A percentile compares a stretch with the other conserved stretches of the same genome.
Evolutionary conservation across 2,329 filamentous ascomycete genomes (phyloP).

Genomic region (Cordyceps javanica): DNA sequence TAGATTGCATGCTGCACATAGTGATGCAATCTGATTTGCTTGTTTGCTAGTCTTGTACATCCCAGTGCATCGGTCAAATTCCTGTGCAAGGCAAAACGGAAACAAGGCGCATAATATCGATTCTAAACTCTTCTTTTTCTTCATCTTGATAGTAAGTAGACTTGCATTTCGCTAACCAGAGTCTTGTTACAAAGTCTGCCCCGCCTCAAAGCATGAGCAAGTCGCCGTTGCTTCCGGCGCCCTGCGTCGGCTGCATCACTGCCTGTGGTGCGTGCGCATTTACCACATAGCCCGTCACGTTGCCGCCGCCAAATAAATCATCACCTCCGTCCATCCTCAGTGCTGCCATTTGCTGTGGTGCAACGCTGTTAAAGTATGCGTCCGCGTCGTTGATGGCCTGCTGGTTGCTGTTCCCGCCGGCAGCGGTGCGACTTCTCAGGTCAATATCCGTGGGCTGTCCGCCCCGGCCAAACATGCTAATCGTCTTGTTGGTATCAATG

Average conservation of each 20-base stretch:
- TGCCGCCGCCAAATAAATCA: slow-evolving; percentile 53
- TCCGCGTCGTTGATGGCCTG: slow-evolving; percentile 80
- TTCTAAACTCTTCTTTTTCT: background rate
- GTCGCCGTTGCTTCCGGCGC: slow-evolving; percentile 62
- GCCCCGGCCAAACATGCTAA: slow-evolving; percentile 51
- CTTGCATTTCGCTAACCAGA: background rate
- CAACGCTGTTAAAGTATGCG: slow-evolving; percentile 79
- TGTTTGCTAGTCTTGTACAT: background rate
- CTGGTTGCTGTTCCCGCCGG: slow-evolving; percentile 39
- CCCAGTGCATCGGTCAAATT: background rate
- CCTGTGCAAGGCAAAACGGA: background rate
- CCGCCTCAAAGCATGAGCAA: slow-evolving; percentile 56
- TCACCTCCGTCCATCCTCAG: slow-evolving; percentile 62
- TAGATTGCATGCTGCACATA: background rate
- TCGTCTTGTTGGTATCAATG: slow-evolving; percentile 51
- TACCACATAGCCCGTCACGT: slow-evolving; percentile 60
- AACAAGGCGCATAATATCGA: background rate
- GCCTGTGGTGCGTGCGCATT: slow-evolving; percentile 77
- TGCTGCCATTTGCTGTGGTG: slow-evolving; percentile 64
- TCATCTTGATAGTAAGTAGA: background rate
- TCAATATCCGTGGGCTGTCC: slow-evolving; percentile 46
- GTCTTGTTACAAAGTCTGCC: background rate
- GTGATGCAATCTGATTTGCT: background rate
- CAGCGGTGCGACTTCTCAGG: slow-evolving; percentile 30
- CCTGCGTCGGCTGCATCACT: slow-evolving; percentile 63